Evolutionary conservation across 148 eudicot species (phyloP).

Genomic region (Simmondsia chinensis): DNA sequence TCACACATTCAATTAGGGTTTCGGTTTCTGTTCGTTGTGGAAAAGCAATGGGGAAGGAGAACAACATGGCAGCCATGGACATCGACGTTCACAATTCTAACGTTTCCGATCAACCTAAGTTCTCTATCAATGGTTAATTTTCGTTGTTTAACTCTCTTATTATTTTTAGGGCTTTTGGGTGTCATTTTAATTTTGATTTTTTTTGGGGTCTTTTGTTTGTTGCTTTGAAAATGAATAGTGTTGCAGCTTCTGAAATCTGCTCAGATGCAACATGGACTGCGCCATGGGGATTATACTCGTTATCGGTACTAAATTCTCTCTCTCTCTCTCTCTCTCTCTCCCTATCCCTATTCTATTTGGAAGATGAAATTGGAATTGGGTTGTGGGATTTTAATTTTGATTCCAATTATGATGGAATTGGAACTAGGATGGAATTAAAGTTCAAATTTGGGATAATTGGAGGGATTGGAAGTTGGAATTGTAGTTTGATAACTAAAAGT

Average conservation of each 20-base stretch:
- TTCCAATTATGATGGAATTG: too few species aligned
- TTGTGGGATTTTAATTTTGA: too few species aligned
- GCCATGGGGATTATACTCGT: slow-evolving; percentile 64
- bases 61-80: slow-evolving; percentile 52
- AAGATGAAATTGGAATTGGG: too few species aligned
- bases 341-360: too few species aligned
- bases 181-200: background rate
- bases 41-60: slow-evolving; percentile 50
- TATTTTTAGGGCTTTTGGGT: background rate
- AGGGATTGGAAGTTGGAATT: too few species aligned
- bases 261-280: slow-evolving; percentile 96
- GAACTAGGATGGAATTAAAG: too few species aligned
- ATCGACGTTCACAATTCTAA: slow-evolving; percentile 37
- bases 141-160: background rate
- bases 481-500: too few species aligned
- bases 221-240: too few species aligned
- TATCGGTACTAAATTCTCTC: slow-evolving; percentile 15
- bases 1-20: background rate
- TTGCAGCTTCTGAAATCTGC: slow-evolving; percentile 82
- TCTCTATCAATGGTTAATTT: slow-evolving; percentile 57
- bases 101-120: slow-evolving; percentile 58
- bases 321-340: too few species aligned
- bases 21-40: background rate
- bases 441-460: too few species aligned
- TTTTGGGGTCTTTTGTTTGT: background rate